Evolutionary conservation across 2,329 filamentous ascomycete species (phyloP), one percentile per base, ranked within the genome.

Genomic region (Fusarium sp.): DNA sequence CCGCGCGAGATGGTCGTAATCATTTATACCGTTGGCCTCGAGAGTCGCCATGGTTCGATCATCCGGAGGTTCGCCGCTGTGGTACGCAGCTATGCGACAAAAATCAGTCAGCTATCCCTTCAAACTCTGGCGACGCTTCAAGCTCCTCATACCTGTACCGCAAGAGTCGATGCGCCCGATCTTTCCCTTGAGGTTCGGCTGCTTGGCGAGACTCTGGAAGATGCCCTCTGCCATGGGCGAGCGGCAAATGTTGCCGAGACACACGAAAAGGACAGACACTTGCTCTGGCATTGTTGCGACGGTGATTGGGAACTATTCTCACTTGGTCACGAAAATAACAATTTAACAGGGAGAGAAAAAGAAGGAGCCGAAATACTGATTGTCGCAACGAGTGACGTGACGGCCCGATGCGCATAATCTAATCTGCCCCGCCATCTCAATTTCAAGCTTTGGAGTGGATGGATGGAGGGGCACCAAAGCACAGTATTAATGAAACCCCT

Each of bases 191-290:
- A 89, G 89, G 24, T 87, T 84, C 46, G 87, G 81, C 72, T 91
- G 87, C 70, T 87, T 84, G 40, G 87, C 86, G 40, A 96, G 82
- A 63, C 90, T 88, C 61, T 89, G 89, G 82, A 99, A 98, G 70
- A 97, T 92, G 50, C 93, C 96, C 84, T 98, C 95, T 45, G 94
- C 94, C 96, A 99, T 98, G 33, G 96, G 93, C 9, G 94, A 97
- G 64, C 88, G 86, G 78, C 94, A 99, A 76, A 98, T 98, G 81
- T 99, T 99, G 79, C 96, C 96, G 34, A 98, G 87, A 81, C 96
- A 99, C 73, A 98, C 95, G 78, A 98, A 98, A 53, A 98, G 88
- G 38, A 98, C 92, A 4, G 91, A 94, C 56, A 93, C 71, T 39
- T 79, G 78, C 63, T 82, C 80, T 8, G 80, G 62, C 80, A 82